Percentiles rank a stretch among this genome's conserved stretches.
Conservation (phyloP, 352 stramenopile species). For the Globisporangium canariense region DNA sequence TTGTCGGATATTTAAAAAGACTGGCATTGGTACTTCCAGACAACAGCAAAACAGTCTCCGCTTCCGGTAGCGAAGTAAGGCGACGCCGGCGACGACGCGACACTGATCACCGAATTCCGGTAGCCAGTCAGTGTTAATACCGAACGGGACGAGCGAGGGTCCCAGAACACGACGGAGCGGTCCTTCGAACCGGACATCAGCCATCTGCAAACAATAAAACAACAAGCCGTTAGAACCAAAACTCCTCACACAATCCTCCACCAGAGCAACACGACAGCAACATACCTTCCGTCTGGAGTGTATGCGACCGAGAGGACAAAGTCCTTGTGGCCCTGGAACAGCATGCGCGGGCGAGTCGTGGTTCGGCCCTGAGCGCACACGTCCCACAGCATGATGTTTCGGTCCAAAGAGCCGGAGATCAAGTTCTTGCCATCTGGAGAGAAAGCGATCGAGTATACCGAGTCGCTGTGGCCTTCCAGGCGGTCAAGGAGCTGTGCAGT, state of each 20-base stretch:
- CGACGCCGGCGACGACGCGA: conserved; percentile 76
- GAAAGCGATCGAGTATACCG: conserved; percentile 87
- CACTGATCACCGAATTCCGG: conserved; percentile 87
- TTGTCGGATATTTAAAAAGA: conserved; percentile 78
- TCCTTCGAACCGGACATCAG: conserved; percentile 88
- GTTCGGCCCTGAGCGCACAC: conserved; percentile 75
- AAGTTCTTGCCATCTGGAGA: conserved; percentile 85
- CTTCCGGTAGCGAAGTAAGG: conserved; percentile 85
- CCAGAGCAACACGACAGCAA: conserved; percentile 5
- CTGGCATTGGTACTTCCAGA: conserved; percentile 88
- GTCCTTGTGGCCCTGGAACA: conserved; percentile 87
- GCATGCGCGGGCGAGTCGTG: conserved; percentile 77
- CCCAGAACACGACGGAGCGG: conserved; percentile 85
- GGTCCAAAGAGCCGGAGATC: conserved; percentile 81
- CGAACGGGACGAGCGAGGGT: conserved; percentile 75
- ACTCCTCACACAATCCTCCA: no score
- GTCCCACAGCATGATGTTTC: conserved; percentile 88
- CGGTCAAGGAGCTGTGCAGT: conserved; percentile 76
- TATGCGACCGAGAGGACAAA: conserved; percentile 85
- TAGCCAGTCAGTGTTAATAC: conserved; percentile 82
- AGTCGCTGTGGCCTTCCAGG: conserved; percentile 82
- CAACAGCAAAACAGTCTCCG: conserved; percentile 79
- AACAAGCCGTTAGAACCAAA: no score
- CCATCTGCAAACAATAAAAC: conserved; percentile 40
- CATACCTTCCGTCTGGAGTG: conserved; percentile 83